These are phyloP conservation scores for Neofusicoccum parvum DNA, from an alignment of 2,329 filamentous ascomycete genomes.

Conservation along the genomic window DNA sequence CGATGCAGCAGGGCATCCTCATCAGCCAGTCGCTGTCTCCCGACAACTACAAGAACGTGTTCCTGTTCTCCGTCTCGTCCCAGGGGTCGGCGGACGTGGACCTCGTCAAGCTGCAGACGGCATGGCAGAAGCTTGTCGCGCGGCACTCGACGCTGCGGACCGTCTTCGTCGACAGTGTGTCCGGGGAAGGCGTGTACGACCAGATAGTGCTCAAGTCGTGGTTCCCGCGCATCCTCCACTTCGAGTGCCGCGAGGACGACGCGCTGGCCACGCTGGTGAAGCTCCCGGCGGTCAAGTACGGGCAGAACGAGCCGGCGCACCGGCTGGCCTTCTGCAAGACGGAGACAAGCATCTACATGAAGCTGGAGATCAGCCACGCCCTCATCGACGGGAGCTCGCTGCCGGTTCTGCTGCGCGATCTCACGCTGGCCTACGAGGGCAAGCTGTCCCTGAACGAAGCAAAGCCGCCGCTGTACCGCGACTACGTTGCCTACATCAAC, in stretches of 20 bases:
- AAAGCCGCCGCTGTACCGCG: constrained; percentile 39
- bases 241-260: constrained; percentile 20
- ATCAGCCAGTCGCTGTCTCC: constrained; percentile 3
- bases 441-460: constrained; percentile 35
- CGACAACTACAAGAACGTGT: constrained; percentile 5
- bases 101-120: constrained; percentile 32
- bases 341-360: constrained; percentile 21
- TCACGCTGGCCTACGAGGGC: constrained; percentile 50
- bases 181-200: constrained; percentile 34
- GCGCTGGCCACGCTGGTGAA: constrained; percentile 25
- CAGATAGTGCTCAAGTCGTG: constrained; percentile 30
- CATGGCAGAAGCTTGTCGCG: constrained; percentile 39
- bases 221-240: constrained; percentile 11
- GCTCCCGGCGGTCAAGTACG: constrained; percentile 25
- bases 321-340: neutral
- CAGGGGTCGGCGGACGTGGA: constrained; percentile 25
- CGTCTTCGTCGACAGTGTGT: constrained; percentile 37
- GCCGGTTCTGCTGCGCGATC: constrained; percentile 51
- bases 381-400: constrained; percentile 57
- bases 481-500: constrained; percentile 39
- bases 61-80: neutral
- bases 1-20: constrained; percentile 18
- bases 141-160: constrained; percentile 36
- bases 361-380: constrained; percentile 55
- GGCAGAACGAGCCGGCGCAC: constrained; percentile 45